Evolutionary conservation across 2,329 filamentous ascomycete genomes (phyloP).

Genomic region (Penicillium fuscoglaucum): DNA sequence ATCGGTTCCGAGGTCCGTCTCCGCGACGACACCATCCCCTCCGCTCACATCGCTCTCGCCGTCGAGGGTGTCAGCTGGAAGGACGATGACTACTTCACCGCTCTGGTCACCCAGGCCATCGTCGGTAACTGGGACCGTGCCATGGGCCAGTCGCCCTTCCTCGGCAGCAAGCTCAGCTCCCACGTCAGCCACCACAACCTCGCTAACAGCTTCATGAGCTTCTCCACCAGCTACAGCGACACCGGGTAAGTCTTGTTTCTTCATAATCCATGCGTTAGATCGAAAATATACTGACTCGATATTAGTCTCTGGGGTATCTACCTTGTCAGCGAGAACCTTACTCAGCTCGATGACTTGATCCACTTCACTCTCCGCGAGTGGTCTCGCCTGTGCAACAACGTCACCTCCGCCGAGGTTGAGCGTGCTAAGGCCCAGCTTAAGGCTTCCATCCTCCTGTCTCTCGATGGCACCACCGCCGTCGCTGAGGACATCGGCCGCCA

Average conservation of each 20-base stretch:
- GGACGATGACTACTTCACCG: constrained; percentile 98
- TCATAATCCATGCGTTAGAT: constrained; percentile 12
- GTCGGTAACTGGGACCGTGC: constrained; percentile 99
- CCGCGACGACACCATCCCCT: constrained; percentile 92
- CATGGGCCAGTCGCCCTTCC: constrained; percentile 94
- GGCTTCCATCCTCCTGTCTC: constrained; percentile 93
- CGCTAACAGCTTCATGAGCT: constrained; percentile 99
- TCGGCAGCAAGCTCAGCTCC: constrained; percentile 96
- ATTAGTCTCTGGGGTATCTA: constrained; percentile 98
- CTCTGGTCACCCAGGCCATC: constrained; percentile 94
- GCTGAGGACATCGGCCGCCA: constrained; percentile 98
- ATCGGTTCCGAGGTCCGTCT: constrained; percentile 94
- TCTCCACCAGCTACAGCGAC: constrained; percentile 99
- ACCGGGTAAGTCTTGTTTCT: constrained; percentile 70
- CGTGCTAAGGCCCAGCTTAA: constrained; percentile 99
- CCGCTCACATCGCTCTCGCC: constrained; percentile 96
- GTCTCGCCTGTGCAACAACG: constrained; percentile 88
- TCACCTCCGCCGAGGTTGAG: constrained; percentile 88
- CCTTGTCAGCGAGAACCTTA: constrained; percentile 87
- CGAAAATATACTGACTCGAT: constrained; percentile 19
- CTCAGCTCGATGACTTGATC: constrained; percentile 87
- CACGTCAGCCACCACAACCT: constrained; percentile 93
- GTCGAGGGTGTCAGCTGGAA: constrained; percentile 99
- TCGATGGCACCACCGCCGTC: constrained; percentile 95
- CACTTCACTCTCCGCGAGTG: constrained; percentile 99